Evolutionary conservation across 163 green algal species (phyloP).

Genomic region (Scenedesmus sp.): DNA sequence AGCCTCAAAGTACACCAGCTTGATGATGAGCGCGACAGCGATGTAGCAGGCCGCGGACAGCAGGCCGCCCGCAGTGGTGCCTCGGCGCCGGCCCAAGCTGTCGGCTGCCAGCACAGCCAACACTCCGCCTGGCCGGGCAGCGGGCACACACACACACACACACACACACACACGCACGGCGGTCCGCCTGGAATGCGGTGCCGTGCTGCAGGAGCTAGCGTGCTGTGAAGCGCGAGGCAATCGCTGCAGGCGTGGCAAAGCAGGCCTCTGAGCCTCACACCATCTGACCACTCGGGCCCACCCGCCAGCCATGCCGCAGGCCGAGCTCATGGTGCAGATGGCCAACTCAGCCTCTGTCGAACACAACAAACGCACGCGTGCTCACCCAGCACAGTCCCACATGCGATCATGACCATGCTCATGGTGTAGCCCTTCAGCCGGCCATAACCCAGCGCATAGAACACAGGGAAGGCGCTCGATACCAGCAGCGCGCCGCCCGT

Average conservation of each 20-base stretch:
- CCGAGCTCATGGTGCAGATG: too few relatives aligned
- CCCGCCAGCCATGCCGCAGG: too few relatives aligned
- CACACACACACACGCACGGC: too few relatives aligned
- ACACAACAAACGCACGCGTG: too few relatives aligned
- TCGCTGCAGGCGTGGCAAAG: too few relatives aligned
- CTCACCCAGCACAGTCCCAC: neutral
- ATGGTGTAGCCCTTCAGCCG: slow-evolving; percentile 8
- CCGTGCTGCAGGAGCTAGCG: neutral
- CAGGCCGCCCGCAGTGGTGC: neutral
- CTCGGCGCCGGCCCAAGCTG: neutral
- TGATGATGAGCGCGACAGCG: neutral
- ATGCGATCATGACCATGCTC: slow-evolving; percentile 7
- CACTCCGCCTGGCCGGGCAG: neutral
- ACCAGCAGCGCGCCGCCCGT: neutral
- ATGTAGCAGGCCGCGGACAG: neutral
- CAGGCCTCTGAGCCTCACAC: too few relatives aligned
- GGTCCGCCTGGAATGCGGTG: neutral
- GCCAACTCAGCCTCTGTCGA: neutral
- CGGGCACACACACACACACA: neutral
- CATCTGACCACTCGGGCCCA: too few relatives aligned
- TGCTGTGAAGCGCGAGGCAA: too few relatives aligned
- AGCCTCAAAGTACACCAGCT: neutral
- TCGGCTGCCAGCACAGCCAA: neutral
- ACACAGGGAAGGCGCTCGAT: neutral
- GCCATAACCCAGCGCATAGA: slow-evolving; percentile 39